phyloP scores from a whole-genome alignment of 306 rosid species.

The Canavalia gladiata region DNA sequence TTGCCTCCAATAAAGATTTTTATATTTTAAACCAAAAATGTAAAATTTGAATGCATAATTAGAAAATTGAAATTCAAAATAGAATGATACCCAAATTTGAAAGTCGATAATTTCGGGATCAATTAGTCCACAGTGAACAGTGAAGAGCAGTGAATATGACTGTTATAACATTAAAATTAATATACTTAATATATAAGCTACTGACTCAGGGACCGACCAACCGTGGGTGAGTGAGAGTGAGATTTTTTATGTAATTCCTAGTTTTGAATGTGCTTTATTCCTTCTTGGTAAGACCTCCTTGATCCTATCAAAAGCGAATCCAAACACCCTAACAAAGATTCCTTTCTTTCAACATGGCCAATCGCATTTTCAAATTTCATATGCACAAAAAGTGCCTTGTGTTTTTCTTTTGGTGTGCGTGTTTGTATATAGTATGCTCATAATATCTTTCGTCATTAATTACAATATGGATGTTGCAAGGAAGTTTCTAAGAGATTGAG shows the following conservation, averaged over 20 bases:
- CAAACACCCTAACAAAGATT: conserved; percentile 58
- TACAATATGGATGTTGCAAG: conserved; percentile 22
- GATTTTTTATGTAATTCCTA: conserved; percentile 30
- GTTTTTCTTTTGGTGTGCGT: neutral
- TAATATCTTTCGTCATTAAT: conserved; percentile 20
- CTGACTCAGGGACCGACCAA: conserved; percentile 29
- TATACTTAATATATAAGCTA: conserved; percentile 12
- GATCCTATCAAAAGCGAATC: conserved; percentile 71
- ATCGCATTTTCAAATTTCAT: conserved; percentile 46
- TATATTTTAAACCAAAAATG: too few relatives aligned
- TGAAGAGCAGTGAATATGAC: conserved; percentile 9
- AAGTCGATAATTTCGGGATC: conserved; percentile 60
- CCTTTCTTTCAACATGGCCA: conserved; percentile 65
- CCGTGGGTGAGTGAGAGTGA: conserved; percentile 40
- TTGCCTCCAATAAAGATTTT: too few relatives aligned
- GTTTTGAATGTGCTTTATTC: conserved; percentile 66
- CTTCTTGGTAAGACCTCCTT: conserved; percentile 59
- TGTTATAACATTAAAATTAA: neutral
- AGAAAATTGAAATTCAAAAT: neutral
- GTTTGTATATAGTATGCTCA: neutral
- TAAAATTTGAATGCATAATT: too few relatives aligned
- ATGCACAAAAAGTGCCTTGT: conserved; percentile 22
- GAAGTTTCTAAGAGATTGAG: conserved; percentile 49
- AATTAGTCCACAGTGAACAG: conserved; percentile 4
- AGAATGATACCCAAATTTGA: conserved; percentile 42